Conservation (phyloP, 2,329 filamentous ascomycete genomes). For the Chaetothyriales sp. region DNA sequence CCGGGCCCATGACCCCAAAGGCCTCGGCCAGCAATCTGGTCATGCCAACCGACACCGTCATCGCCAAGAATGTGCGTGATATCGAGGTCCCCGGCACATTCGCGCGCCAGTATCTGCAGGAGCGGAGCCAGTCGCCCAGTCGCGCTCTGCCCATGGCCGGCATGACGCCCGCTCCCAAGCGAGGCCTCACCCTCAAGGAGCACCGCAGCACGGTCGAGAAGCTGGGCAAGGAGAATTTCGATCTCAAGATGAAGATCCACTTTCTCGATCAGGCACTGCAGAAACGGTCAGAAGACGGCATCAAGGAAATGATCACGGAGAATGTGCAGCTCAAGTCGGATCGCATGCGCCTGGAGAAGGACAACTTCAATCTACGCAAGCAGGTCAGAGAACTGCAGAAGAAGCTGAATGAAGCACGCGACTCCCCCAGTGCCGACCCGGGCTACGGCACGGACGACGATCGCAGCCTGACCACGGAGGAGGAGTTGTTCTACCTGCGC, state of each 20-base stretch:
- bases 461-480: slow-evolving; percentile 44
- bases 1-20: slow-evolving; percentile 57
- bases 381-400: slow-evolving; percentile 79
- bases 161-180: slow-evolving; percentile 37
- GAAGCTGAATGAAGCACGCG: slow-evolving; percentile 46
- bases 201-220: slow-evolving; percentile 95
- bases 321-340: slow-evolving; percentile 92
- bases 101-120: slow-evolving; percentile 70
- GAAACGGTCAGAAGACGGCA: slow-evolving; percentile 84
- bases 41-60: slow-evolving; percentile 72
- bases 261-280: slow-evolving; percentile 89
- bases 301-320: slow-evolving; percentile 96
- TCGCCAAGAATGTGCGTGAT: slow-evolving; percentile 75
- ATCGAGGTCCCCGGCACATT: slow-evolving; percentile 84
- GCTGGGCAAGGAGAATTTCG: slow-evolving; percentile 94
- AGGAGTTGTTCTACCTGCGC: slow-evolving; percentile 71
- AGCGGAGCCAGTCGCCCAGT: slow-evolving; percentile 49
- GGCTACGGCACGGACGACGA: slow-evolving; percentile 45
- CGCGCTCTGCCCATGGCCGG: slow-evolving; percentile 33
- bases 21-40: slow-evolving; percentile 40
- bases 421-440: slow-evolving; percentile 32
- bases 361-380: slow-evolving; percentile 70
- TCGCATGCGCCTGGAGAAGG: slow-evolving; percentile 75
- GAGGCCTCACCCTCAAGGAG: slow-evolving; percentile 80
- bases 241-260: slow-evolving; percentile 92